A percentile compares a stretch with the other conserved stretches of the same genome.
These are phyloP conservation scores for Picea sitchensis DNA, from an alignment of 75 land plant genomes.

Conservation along the genomic window DNA sequence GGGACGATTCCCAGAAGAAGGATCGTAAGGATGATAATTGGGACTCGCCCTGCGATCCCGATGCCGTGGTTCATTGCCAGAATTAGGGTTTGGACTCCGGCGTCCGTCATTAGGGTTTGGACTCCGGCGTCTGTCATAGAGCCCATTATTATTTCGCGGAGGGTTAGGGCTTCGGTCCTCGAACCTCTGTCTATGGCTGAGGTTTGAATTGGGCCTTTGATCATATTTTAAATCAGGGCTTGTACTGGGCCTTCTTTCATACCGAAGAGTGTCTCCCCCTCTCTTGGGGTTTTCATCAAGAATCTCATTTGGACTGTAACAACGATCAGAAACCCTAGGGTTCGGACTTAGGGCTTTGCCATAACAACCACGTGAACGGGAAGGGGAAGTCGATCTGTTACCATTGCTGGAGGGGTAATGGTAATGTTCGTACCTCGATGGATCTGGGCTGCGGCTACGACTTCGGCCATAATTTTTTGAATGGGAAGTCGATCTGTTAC, in stretches of 20 bases:
- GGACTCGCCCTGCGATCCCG: neutral
- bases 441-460: neutral
- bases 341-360: neutral
- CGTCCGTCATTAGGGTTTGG: no score
- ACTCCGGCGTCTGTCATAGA: no score
- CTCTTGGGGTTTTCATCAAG: neutral
- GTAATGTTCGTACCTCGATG: neutral
- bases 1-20: neutral
- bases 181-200: no score
- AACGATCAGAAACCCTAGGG: neutral
- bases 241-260: neutral
- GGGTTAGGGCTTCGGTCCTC: no score
- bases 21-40: neutral
- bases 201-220: no score
- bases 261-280: no score
- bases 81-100: no score
- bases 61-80: no score
- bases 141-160: no score
- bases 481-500: no score
- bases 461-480: neutral
- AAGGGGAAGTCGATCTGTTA: neutral
- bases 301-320: neutral
- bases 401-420: neutral
- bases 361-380: neutral
- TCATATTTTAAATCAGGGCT: neutral